phyloP scores from a whole-genome alignment of 805 yeast genomes.

The Komagataella pseudopastoris region DNA sequence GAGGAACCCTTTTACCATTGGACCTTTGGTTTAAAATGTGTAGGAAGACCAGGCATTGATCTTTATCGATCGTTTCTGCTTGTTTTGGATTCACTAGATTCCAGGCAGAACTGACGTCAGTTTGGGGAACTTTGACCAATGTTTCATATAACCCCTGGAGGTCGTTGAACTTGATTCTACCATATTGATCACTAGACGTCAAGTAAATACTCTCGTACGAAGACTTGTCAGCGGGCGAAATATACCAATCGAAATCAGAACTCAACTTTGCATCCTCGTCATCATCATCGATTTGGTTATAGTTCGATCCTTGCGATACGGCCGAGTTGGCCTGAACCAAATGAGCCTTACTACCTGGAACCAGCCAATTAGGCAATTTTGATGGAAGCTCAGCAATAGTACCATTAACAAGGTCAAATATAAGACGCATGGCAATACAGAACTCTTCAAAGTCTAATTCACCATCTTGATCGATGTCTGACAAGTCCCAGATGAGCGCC shows the following conservation, averaged over 20 bases:
- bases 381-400: constrained; percentile 42
- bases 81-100: constrained; percentile 86
- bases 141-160: constrained; percentile 57
- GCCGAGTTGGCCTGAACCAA: constrained; percentile 77
- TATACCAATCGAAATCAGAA: constrained; percentile 89
- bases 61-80: constrained; percentile 80
- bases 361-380: constrained; percentile 78
- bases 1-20: constrained; percentile 71
- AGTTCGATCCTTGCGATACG: constrained; percentile 18
- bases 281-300: constrained; percentile 25
- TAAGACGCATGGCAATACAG: constrained; percentile 92
- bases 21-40: constrained; percentile 84
- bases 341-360: constrained; percentile 82
- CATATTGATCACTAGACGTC: constrained; percentile 62
- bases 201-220: constrained; percentile 71
- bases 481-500: constrained; percentile 78
- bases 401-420: constrained; percentile 83
- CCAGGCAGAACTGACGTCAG: constrained; percentile 89
- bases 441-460: constrained; percentile 92
- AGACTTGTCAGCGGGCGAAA: constrained; percentile 73
- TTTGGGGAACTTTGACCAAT: constrained; percentile 59
- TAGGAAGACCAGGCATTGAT: constrained; percentile 78
- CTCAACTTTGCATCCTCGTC: constrained; percentile 51
- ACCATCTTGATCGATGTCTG: constrained; percentile 91
- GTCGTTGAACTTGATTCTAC: constrained; percentile 66